Conservation (phyloP, 177 flowering plant species). For the Vitis hybrid region DNA sequence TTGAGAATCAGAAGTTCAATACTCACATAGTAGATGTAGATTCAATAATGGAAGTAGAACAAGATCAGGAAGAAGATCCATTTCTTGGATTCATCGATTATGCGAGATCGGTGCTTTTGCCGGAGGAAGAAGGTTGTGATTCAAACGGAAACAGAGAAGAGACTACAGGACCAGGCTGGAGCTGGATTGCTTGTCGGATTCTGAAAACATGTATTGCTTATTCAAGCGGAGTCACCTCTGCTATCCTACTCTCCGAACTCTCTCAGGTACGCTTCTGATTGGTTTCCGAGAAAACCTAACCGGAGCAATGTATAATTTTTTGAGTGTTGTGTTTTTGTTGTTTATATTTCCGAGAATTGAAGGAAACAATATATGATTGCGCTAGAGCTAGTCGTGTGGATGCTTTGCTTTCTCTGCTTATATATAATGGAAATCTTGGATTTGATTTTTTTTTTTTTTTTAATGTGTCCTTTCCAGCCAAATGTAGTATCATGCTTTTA, state of each 20-base stretch:
- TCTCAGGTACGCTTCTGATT: constrained; percentile 51
- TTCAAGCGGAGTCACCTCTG: constrained; percentile 88
- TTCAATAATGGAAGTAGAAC: constrained; percentile 20
- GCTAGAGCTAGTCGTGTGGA: not conserved
- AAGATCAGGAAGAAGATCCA: constrained; percentile 46
- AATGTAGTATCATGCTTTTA: too few species aligned
- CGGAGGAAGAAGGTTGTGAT: constrained; percentile 25
- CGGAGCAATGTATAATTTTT: not conserved
- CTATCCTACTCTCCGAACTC: constrained; percentile 90
- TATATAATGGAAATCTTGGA: too few species aligned
- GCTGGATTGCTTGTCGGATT: constrained; percentile 75
- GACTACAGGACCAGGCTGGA: constrained; percentile 59
- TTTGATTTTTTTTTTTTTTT: too few species aligned
- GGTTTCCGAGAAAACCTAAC: not conserved
- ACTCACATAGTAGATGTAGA: too few species aligned
- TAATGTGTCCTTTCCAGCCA: too few species aligned
- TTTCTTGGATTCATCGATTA: constrained; percentile 67
- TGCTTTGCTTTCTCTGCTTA: too few species aligned
- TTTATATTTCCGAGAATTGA: not conserved
- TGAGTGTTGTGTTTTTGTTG: not conserved
- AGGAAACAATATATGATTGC: not conserved
- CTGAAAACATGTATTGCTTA: constrained; percentile 75
- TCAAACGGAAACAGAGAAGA: constrained; percentile 21
- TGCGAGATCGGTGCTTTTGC: constrained; percentile 50
- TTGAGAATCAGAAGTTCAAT: too few species aligned